Evolutionary conservation across 2,329 filamentous ascomycete species (phyloP).

Genomic region (Cladophialophora yegresii): DNA sequence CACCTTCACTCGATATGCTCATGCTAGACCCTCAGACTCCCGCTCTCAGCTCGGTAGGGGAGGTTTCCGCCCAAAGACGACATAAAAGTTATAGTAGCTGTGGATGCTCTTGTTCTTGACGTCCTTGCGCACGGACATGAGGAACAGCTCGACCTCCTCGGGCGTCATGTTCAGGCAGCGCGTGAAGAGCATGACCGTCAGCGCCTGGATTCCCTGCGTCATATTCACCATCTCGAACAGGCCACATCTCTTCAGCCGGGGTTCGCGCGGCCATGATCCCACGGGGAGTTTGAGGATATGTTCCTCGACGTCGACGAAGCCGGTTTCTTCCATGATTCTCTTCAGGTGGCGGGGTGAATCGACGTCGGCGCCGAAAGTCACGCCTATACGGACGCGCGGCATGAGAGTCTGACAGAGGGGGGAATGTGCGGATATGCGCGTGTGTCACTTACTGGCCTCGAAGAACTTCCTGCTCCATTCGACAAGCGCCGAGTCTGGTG

Average conservation of each 20-base stretch:
- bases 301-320: slow-evolving; percentile 40
- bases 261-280: slow-evolving; percentile 39
- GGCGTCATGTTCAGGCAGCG: slow-evolving; percentile 36
- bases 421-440: not conserved
- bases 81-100: slow-evolving; percentile 25
- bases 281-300: slow-evolving; percentile 39
- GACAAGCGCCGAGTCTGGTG: slow-evolving; percentile 40
- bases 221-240: slow-evolving; percentile 37
- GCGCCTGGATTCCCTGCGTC: slow-evolving; percentile 40
- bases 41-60: not conserved
- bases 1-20: not conserved
- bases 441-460: slow-evolving; percentile 28
- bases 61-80: slow-evolving; percentile 25
- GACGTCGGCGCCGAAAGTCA: slow-evolving; percentile 28
- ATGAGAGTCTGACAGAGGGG: slow-evolving; percentile 9
- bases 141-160: slow-evolving; percentile 29
- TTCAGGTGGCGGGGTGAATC: slow-evolving; percentile 39
- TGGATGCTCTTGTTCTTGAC: slow-evolving; percentile 24
- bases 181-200: slow-evolving; percentile 40
- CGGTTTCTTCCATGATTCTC: slow-evolving; percentile 37
- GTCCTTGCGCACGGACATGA: slow-evolving; percentile 24
- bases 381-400: not conserved
- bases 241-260: slow-evolving; percentile 38
- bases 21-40: not conserved
- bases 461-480: slow-evolving; percentile 38